A percentile compares a stretch with the other conserved stretches of the same genome.
phyloP scores from a whole-genome alignment of 768 basidiomycete species.

The Infundibulicybe gibba region DNA sequence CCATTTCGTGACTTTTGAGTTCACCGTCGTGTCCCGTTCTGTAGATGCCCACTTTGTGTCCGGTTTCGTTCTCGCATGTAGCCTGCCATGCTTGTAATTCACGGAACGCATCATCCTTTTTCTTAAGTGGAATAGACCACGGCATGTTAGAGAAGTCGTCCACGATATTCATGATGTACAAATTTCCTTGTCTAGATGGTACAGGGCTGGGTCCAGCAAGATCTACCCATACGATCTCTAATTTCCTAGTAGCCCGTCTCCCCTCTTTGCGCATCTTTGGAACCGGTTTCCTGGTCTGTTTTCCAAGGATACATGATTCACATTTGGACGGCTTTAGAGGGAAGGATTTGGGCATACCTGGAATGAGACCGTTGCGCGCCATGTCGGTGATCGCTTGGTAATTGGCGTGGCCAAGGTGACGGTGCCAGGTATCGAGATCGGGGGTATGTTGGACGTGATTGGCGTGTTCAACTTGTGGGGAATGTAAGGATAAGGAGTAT shows the following conservation, averaged over 20 bases:
- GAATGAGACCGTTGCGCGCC: constrained; percentile 1
- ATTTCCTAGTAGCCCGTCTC: constrained; percentile 1
- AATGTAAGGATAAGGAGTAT: constrained; percentile 1
- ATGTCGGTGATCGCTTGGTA: constrained; percentile 6
- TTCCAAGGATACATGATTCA: constrained; percentile 11
- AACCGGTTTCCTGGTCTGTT: constrained; percentile 10
- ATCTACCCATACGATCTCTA: constrained; percentile 10
- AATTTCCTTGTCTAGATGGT: not conserved
- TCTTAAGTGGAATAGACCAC: too few relatives aligned
- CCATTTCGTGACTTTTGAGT: too few relatives aligned
- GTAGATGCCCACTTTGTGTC: too few relatives aligned
- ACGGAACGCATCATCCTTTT: too few relatives aligned
- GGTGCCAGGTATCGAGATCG: constrained; percentile 12
- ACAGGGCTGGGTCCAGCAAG: constrained; percentile 9
- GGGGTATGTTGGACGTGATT: not conserved
- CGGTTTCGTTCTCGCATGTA: too few relatives aligned
- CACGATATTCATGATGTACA: too few relatives aligned
- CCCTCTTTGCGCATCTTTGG: constrained; percentile 6
- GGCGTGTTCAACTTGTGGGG: constrained; percentile 2
- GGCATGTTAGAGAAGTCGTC: too few relatives aligned
- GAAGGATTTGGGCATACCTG: constrained; percentile 13
- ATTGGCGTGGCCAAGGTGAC: constrained; percentile 12
- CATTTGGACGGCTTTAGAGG: constrained; percentile 6
- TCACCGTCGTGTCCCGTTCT: too few relatives aligned
- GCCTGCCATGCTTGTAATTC: too few relatives aligned